Conservation (phyloP, 1,284 basidiomycete genomes). For the Veloboletus limbatus region DNA sequence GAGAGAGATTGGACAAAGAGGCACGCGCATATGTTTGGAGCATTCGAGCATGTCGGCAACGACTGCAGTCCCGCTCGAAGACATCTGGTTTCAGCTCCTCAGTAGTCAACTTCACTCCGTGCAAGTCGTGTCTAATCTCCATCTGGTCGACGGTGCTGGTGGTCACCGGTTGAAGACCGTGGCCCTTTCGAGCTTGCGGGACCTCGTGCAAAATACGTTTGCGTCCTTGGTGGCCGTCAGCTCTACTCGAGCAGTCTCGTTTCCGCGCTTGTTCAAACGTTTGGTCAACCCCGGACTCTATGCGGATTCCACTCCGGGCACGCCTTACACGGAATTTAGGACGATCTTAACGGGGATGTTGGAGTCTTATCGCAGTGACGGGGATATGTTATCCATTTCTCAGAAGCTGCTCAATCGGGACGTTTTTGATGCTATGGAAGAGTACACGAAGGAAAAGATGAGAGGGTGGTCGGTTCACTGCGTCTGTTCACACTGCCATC, state of each 20-base stretch:
- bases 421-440: slow-evolving; percentile 71
- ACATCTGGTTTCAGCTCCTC: slow-evolving; percentile 89
- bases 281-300: slow-evolving; percentile 71
- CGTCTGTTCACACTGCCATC: slow-evolving; percentile 48
- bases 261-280: slow-evolving; percentile 88
- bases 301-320: slow-evolving; percentile 46
- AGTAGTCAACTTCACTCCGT: slow-evolving; percentile 79
- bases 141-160: slow-evolving; percentile 7
- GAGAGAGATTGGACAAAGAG: slow-evolving; percentile 55
- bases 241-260: slow-evolving; percentile 80
- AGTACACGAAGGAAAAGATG: slow-evolving; percentile 46
- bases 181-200: slow-evolving; percentile 55
- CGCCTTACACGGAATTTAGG: slow-evolving; percentile 90
- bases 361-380: slow-evolving; percentile 89
- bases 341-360: slow-evolving; percentile 91
- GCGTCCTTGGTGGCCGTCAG: slow-evolving; percentile 80
- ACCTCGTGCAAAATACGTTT: slow-evolving; percentile 85
- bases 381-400: slow-evolving; percentile 87
- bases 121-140: slow-evolving; percentile 57
- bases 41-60: slow-evolving; percentile 48
- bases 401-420: slow-evolving; percentile 83
- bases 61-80: slow-evolving; percentile 62
- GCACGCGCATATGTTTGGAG: slow-evolving; percentile 65
- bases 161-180: slow-evolving; percentile 24
- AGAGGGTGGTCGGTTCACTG: slow-evolving; percentile 51